A percentile compares a stretch with the other conserved stretches of the same genome.
Evolutionary conservation across 768 basidiomycete species (phyloP).

Genomic region (Gymnopilus junonius): DNA sequence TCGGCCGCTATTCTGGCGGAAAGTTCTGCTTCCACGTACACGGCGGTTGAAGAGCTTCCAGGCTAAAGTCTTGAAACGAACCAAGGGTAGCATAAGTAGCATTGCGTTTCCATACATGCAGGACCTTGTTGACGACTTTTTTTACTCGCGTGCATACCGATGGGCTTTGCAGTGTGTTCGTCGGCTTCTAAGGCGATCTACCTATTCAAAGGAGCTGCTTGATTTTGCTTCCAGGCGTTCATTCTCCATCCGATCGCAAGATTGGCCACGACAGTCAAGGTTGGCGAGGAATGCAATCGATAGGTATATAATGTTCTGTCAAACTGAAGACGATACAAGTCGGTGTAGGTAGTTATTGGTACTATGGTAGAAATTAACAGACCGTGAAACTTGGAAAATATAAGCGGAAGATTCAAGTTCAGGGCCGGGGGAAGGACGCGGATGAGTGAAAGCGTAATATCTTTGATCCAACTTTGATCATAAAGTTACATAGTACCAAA

Average conservation of each 20-base stretch:
- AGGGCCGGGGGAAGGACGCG: no score
- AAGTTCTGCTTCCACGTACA: neutral
- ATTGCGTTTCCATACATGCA: neutral
- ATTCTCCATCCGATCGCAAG: neutral
- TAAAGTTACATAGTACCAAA: no score
- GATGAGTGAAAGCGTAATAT: no score
- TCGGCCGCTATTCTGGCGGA: neutral
- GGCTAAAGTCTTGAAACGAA: neutral
- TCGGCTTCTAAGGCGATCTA: neutral
- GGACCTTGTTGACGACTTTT: neutral
- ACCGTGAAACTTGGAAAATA: no score
- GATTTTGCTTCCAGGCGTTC: neutral
- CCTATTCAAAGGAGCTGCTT: neutral
- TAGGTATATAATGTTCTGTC: neutral
- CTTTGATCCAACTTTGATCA: no score
- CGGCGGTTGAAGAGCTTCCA: neutral
- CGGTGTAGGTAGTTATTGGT: neutral
- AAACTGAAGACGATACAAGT: no score
- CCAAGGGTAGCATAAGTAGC: neutral
- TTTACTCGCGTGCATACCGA: neutral
- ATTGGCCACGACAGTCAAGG: neutral
- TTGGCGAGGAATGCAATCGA: neutral
- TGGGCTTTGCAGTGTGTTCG: neutral
- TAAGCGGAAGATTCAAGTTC: no score
- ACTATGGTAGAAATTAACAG: no score